Base-by-base conservation (phyloP, 768 basidiomycete species). In the Cubamyces sp. region DNA sequence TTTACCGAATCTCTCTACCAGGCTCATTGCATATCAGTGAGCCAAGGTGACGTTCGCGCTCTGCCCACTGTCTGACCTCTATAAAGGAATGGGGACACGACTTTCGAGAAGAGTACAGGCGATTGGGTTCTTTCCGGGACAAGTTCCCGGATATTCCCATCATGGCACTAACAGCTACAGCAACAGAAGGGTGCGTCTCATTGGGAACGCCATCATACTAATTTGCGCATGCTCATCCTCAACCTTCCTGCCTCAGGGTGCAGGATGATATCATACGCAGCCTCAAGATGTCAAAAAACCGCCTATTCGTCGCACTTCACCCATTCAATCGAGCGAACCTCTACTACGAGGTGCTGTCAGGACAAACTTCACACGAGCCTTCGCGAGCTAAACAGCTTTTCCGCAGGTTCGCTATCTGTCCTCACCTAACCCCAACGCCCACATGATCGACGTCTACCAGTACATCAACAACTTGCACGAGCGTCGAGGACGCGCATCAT, bases 141-240 rank as follows among this genome's bases (percentile, higher is more conserved):
- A 79, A 77, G 28, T 93, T 87, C 68, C 81, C 82, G 1, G 77
- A 81, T 58, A 83, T 94, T 4, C 92, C 93, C 0, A 87, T 95
- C 66, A 94, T 93, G 90, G 92, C 92, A 3, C 74, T 94, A 41
- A 94, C 92, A 0, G 92, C 92, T 1, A 92, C 90, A 15, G 92
- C 92, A 3, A 94, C 92, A 6, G 73, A 84, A 45, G 73, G 74
- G 90, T 91, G 72, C 26, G 83, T 72, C 14, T 21, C 26, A 49
- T 5, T 21, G 8, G 9, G 50, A 1, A 19, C 48, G 1, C 9
- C 21, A 19, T 6, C 23, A 23, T 15, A 41, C n/a, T 34, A 23
- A 16, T 28, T 5, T 14, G 41, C 21, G 4, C 12, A 7, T 34
- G 34, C 34, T 34, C 47, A 30, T 16, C 19, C 23, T n/a, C 6